phyloP scores from a whole-genome alignment of 1,284 basidiomycete genomes.

The Rhodotorula sp. region DNA sequence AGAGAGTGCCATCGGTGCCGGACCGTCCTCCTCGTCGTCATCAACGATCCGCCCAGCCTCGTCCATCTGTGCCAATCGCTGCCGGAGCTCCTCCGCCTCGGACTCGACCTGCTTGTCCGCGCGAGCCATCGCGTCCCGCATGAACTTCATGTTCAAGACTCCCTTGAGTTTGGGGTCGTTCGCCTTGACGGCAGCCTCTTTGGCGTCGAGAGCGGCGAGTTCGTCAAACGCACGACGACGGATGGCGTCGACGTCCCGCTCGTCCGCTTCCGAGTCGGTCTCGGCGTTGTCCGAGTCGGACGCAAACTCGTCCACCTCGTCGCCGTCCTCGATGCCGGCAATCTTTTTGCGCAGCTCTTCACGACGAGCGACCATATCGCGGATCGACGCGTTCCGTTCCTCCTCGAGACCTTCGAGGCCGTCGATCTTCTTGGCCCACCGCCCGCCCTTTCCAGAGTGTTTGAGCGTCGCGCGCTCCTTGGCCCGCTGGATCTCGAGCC shows the following conservation, averaged over 20 bases:
- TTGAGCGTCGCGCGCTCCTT: conserved; percentile 79
- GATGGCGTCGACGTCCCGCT: conserved; percentile 39
- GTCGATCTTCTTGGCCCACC: conserved; percentile 60
- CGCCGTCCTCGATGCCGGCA: conserved; percentile 37
- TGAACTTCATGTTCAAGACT: conserved; percentile 91
- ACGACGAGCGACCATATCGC: conserved; percentile 70
- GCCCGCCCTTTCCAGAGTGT: conserved; percentile 57
- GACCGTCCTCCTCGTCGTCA: conserved; percentile 49
- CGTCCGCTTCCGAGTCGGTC: conserved; percentile 28
- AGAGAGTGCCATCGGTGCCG: conserved; percentile 46
- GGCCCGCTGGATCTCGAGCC: conserved; percentile 74
- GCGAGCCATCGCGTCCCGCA: conserved; percentile 80
- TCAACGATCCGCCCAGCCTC: conserved; percentile 47
- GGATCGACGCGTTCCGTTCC: conserved; percentile 55
- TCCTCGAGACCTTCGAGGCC: conserved; percentile 52
- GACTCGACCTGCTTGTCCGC: conserved; percentile 61
- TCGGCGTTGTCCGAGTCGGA: conserved; percentile 20
- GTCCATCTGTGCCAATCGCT: conserved; percentile 61
- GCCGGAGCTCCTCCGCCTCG: conserved; percentile 67
- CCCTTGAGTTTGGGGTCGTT: conserved; percentile 59
- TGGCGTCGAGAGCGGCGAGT: conserved; percentile 36
- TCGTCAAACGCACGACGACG: conserved; percentile 42
- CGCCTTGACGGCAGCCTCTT: conserved; percentile 30
- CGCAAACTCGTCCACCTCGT: conserved; percentile 38
- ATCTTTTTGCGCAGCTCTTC: conserved; percentile 73